Evolutionary conservation across 208 protist genomes (phyloP), one percentile per base, ranked within the genome.

Genomic region (Trichomonas vaginalis): DNA sequence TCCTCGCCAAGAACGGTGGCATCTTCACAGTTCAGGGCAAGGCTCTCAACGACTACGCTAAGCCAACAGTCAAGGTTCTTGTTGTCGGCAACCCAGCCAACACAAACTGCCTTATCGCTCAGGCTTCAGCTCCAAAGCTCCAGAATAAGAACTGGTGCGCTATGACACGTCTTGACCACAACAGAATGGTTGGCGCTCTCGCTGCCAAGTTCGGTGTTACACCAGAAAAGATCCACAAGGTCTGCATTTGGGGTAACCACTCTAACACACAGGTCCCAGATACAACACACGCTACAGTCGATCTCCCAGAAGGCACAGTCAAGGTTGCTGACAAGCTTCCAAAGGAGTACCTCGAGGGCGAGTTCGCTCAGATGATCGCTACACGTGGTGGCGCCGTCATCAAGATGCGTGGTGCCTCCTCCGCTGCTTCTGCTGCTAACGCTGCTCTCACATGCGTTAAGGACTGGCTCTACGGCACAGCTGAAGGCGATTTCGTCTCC

Each of bases 171-270:
- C 98, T 99, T 35, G 99, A 99, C 97, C 98, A 99, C 96, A 99
- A 99, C 97, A 98, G 98, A 95, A 97, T 98, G 32, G 96, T 97
- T 45, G 97, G 97, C n/a, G 97, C 98, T 96, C 83, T 99, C 48
- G 97, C 98, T 12, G 96, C 96, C 95, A 97, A 98, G 95, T 96
- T 97, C 37, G 48, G 23, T 32, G 61, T 48, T 32, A 80, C 79
- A 82, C 51, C 46, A 92, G 96, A 86, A 45, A 96, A 97, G 90
- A 98, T 99, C 61, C 95, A 97, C 79, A 98, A 99, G 96, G 97
- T 98, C 82, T 97, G 98, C 87, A 98, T 99, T 95, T 99, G 98
- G 98, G 99, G 99, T 96, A 99, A 99, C 96, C 99, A 99, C 97
- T 97, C 96, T 23, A 90, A 83, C 46, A 97, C 97, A 32, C 96